Evolutionary conservation across 2,329 filamentous ascomycete species (phyloP).

Genomic region (Leptodontidium sp.): DNA sequence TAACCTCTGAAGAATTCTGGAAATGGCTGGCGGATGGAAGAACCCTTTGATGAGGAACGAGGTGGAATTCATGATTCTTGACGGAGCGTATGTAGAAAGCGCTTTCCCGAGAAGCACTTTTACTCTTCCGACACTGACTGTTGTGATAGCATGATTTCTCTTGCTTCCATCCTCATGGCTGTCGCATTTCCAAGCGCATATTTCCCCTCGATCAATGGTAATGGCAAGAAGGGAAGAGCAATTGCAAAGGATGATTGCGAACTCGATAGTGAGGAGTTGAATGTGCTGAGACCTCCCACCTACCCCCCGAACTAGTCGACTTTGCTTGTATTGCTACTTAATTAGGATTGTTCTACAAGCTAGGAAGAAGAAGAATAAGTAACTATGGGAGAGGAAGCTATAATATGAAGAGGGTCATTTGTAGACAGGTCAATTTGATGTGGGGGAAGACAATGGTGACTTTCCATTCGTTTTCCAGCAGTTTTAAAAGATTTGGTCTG

Average conservation of each 20-base stretch:
- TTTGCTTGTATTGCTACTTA: too few relatives aligned
- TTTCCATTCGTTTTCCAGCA: too few relatives aligned
- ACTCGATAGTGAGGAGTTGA: slow-evolving; percentile 1
- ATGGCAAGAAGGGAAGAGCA: not conserved
- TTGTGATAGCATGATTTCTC: not conserved
- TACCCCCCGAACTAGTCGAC: too few relatives aligned
- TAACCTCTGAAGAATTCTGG: slow-evolving; percentile 51
- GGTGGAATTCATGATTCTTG: slow-evolving; percentile 64
- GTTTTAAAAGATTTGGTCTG: too few relatives aligned
- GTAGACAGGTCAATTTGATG: too few relatives aligned
- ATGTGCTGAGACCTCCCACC: not conserved
- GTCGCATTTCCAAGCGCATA: slow-evolving; percentile 13
- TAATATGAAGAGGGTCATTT: too few relatives aligned
- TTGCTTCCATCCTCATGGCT: slow-evolving; percentile 6
- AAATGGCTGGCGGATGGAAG: slow-evolving; percentile 71
- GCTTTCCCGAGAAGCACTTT: not conserved
- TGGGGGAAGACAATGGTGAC: too few relatives aligned
- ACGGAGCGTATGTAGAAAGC: slow-evolving; percentile 51
- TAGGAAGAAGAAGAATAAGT: too few relatives aligned
- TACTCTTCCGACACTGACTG: not conserved
- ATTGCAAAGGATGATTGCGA: not conserved
- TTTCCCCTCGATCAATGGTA: not conserved
- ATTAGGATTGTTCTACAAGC: too few relatives aligned
- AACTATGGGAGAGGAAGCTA: too few relatives aligned
- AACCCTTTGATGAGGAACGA: slow-evolving; percentile 70